These are phyloP conservation scores for Lycium ferocissimum DNA, from an alignment of 257 asterid genomes.

Conservation along the genomic window DNA sequence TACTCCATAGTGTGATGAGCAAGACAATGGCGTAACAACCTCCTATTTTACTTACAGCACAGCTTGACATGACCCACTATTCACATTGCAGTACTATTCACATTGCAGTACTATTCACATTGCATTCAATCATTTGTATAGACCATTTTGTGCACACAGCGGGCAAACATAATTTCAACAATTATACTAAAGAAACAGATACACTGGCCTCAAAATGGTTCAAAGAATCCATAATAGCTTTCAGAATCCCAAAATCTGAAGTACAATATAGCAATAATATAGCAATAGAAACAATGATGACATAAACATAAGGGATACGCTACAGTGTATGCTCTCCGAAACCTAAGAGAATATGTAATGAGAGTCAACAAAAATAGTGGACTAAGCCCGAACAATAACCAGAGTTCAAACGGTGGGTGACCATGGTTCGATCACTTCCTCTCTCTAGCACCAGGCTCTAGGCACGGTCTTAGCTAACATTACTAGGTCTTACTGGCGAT, in stretches of 20 bases:
- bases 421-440: not conserved
- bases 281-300: not conserved
- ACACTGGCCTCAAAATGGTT: no score
- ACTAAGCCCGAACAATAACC: not conserved
- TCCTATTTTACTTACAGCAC: no score
- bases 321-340: not conserved
- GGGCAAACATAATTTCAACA: no score
- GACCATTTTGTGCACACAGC: no score
- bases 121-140: no score
- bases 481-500: not conserved
- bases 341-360: not conserved
- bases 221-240: slow-evolving; percentile 15
- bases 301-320: not conserved
- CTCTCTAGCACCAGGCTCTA: slow-evolving; percentile 24
- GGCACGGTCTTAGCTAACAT: not conserved
- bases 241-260: slow-evolving; percentile 14
- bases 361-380: slow-evolving; percentile 9
- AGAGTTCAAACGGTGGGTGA: slow-evolving; percentile 20
- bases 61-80: no score
- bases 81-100: no score
- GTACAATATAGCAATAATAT: not conserved
- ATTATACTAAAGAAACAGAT: no score
- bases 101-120: no score
- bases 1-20: no score
- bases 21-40: no score